These are phyloP conservation scores for Aspergillus unguis DNA, from an alignment of 2,329 filamentous ascomycete genomes.

Conservation along the genomic window DNA sequence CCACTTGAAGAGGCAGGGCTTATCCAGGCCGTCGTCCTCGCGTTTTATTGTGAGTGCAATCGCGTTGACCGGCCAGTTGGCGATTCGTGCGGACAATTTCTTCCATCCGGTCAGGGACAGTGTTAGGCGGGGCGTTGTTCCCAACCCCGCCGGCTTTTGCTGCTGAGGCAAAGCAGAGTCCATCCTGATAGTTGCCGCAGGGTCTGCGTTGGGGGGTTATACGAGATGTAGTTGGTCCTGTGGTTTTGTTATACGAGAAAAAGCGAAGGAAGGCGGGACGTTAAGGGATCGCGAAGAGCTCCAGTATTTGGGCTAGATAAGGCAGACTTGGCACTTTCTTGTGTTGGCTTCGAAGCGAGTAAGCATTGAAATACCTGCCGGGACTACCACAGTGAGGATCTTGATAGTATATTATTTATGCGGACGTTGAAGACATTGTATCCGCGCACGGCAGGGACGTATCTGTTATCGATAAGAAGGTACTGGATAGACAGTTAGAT, in stretches of 20 bases:
- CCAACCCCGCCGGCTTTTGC: neutral
- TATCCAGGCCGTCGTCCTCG: conserved; percentile 1
- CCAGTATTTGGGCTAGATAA: neutral
- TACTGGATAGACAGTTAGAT: too few relatives aligned
- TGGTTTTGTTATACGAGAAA: neutral
- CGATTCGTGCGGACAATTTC: neutral
- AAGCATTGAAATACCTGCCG: neutral
- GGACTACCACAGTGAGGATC: too few relatives aligned
- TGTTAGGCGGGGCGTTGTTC: neutral
- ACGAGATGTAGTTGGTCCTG: neutral
- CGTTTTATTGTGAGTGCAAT: neutral
- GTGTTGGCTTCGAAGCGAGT: neutral
- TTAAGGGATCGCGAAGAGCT: neutral
- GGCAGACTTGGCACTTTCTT: neutral
- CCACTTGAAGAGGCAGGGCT: neutral
- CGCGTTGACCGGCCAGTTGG: conserved; percentile 1
- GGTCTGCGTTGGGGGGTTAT: neutral
- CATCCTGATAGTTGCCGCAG: neutral
- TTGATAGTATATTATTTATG: too few relatives aligned
- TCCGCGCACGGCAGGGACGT: too few relatives aligned
- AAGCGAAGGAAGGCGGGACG: neutral
- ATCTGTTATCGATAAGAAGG: too few relatives aligned
- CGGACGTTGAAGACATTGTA: too few relatives aligned
- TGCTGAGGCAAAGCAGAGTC: neutral
- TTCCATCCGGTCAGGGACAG: neutral